phyloP scores from a whole-genome alignment of 805 yeast species.

The Yamadazyma insecticola region DNA sequence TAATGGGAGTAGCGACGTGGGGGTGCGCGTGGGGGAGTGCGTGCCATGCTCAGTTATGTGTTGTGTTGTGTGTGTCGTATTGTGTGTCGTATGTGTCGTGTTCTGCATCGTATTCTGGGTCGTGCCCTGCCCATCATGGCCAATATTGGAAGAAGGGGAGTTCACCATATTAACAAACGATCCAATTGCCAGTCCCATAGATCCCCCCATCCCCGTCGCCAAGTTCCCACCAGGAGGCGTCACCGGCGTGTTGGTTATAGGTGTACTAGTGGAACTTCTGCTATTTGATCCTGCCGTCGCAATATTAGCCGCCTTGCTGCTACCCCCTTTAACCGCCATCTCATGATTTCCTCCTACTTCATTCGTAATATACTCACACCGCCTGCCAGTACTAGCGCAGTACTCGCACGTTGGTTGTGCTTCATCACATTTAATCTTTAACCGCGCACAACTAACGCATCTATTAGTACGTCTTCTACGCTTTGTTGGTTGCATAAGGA shows the following conservation, averaged over 20 bases:
- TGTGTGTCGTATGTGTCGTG: no score
- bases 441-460: slow-evolving; percentile 8
- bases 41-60: background rate
- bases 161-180: no score
- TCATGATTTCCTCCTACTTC: background rate
- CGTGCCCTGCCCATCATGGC: no score
- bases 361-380: slow-evolving; percentile 19
- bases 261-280: no score
- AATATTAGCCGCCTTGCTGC: no score
- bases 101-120: no score
- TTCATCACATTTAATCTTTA: slow-evolving; percentile 18
- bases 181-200: no score
- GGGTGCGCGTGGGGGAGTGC: background rate
- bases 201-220: no score
- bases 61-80: background rate
- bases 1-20: background rate
- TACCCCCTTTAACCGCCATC: no score
- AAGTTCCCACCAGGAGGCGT: background rate
- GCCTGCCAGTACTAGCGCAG: slow-evolving; percentile 16
- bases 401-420: slow-evolving; percentile 22
- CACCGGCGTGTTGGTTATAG: background rate
- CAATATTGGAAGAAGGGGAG: no score
- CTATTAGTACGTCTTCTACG: slow-evolving; percentile 5
- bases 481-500: no score
- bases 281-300: no score